Base-by-base conservation (phyloP, 805 yeast species). In the Clavispora carvajalis region DNA sequence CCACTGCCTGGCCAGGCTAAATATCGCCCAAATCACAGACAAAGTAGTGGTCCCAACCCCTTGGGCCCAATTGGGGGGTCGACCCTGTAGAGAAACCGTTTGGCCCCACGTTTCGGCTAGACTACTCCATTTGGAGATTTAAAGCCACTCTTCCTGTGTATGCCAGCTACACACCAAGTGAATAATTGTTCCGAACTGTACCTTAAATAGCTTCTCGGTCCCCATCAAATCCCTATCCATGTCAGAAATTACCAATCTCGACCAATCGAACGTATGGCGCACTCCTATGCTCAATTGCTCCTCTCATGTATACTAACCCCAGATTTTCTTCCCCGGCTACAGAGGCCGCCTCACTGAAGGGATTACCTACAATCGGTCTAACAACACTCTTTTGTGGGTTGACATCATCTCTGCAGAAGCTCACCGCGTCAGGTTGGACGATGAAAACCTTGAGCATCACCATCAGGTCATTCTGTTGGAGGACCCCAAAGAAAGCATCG, bases 271-370 rank as follows among this genome's bases (percentile, higher is more conserved):
- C 22, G 50, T 48, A 41, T 33, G 23, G 22, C n/a, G 6, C 37
- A 16, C 23, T 22, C n/a, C n/a, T n/a, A n/a, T n/a, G n/a, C n/a
- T 15, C 16, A 7, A n/a, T 16, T 12, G n/a, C 17, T 19, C 7
- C 17, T 18, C 17, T 8, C 5, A 2, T 5, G 26, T 22, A 8
- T 40, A 34, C 52, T 48, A 45, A 48, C 46, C 19, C 10, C 43
- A 50, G 52, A 46, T 50, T 30, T 34, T 50, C 34, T 41, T 50
- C 26, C 51, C 54, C 21, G 33, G 43, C 5, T 74, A 57, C 60
- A 54, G 67, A 50, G 77, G 73, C 38, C 46, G 83, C 40, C 63
- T 84, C 4, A 65, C 79, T 7, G 93, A 84, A 55, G 90, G 90
- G 13, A 64, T 82, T 49, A 74, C 85, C 2, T 82, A 79, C 55